These are phyloP conservation scores for Tetraselmis striata DNA, from an alignment of 139 green algal species.

Conservation along the genomic window DNA sequence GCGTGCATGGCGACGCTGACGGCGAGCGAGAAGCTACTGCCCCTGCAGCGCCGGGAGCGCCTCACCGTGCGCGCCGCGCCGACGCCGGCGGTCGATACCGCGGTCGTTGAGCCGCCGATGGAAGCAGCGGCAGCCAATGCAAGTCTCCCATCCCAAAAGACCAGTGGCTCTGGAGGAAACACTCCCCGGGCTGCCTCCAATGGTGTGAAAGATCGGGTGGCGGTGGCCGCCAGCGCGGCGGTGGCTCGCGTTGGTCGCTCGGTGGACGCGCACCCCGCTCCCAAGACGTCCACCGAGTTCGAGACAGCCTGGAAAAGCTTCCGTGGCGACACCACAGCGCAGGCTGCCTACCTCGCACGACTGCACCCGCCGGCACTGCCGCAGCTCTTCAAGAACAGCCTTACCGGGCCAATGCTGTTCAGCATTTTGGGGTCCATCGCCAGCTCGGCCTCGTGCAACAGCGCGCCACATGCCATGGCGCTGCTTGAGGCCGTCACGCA, in stretches of 20 bases:
- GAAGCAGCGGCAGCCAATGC: background rate
- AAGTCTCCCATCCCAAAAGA: too few relatives aligned
- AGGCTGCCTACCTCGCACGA: background rate
- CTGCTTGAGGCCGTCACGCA: background rate
- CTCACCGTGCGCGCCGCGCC: background rate
- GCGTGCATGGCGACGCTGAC: constrained; percentile 4
- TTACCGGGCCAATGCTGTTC: background rate
- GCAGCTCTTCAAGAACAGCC: background rate
- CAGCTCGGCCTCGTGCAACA: background rate
- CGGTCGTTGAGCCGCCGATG: background rate
- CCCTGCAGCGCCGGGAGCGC: background rate
- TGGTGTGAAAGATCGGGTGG: background rate
- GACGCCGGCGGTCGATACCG: background rate
- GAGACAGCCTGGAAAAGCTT: background rate
- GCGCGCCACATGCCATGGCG: background rate
- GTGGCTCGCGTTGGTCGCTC: background rate
- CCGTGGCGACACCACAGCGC: background rate
- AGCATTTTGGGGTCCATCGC: background rate
- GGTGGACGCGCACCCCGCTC: background rate
- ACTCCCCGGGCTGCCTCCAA: background rate
- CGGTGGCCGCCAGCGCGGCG: too few relatives aligned
- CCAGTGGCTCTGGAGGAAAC: background rate
- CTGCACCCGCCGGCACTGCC: background rate
- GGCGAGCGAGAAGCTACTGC: background rate
- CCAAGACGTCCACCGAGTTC: background rate